These are phyloP conservation scores for Arabidopsis suecica DNA, from an alignment of 345 rosid genomes.

Conservation along the genomic window DNA sequence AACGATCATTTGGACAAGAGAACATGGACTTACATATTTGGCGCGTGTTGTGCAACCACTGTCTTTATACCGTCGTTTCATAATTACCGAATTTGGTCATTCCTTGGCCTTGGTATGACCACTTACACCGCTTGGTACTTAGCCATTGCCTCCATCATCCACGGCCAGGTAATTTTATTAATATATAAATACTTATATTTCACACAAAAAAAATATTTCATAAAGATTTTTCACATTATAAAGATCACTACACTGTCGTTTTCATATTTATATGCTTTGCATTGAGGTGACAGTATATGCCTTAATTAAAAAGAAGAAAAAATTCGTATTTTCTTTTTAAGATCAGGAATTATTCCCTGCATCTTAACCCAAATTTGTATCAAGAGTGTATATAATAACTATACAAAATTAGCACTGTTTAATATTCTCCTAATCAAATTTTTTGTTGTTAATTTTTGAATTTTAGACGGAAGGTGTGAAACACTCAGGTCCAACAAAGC, in stretches of 20 bases:
- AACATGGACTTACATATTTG: slow-evolving; percentile 99
- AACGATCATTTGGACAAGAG: slow-evolving; percentile 95
- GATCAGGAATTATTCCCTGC: slow-evolving; percentile 33
- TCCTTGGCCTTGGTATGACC: slow-evolving; percentile 98
- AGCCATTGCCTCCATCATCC: slow-evolving; percentile 72
- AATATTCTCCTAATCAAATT: not conserved
- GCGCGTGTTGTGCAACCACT: slow-evolving; percentile 99
- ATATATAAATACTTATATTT: not conserved
- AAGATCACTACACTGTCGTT: slow-evolving; percentile 33
- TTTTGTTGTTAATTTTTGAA: slow-evolving; percentile 8
- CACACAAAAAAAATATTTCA: too few relatives aligned
- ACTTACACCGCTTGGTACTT: slow-evolving; percentile 99
- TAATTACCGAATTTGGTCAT: slow-evolving; percentile 98
- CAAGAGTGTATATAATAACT: not conserved
- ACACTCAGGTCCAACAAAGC: slow-evolving; percentile 78
- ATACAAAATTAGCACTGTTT: slow-evolving; percentile 15
- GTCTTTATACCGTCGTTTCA: slow-evolving; percentile 98
- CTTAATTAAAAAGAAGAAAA: not conserved
- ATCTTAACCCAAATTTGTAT: slow-evolving; percentile 28
- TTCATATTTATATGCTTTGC: slow-evolving; percentile 41
- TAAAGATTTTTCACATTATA: not conserved
- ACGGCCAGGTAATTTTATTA: slow-evolving; percentile 69
- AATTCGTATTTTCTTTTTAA: slow-evolving; percentile 33
- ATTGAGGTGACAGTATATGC: slow-evolving; percentile 47
- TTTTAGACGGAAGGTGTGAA: slow-evolving; percentile 64